Evolutionary conservation across 129 eudicot genomes (phyloP), one percentile per base, ranked within the genome.

Genomic region (Escallonia herrerae): DNA sequence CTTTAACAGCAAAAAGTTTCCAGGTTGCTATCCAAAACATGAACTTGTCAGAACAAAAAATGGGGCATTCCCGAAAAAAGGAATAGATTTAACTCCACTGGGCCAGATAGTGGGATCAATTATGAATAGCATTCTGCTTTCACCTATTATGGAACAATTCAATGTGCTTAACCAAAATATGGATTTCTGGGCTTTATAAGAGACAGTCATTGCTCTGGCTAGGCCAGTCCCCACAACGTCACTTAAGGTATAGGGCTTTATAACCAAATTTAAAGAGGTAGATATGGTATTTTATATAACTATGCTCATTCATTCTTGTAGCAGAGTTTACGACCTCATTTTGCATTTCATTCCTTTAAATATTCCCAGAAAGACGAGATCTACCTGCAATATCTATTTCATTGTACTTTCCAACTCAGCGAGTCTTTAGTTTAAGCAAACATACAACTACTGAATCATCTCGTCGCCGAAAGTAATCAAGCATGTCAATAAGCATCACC

Each of bases 51-150:
- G 58, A 56, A 61, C 63, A 67, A 61, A 5, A 46, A 67, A 74
- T 9, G 53, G 40, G 69, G 52, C 56, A 61, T 47, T 8, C 60
- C 47, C 38, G 52, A 40, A 61, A 53, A 49, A 71, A 53, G 56
- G 14, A 58, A 42, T 8, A 13, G 33, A 67, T 38, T 60, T 61
- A 47, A 55, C 40, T 15, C 45, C 38, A 5, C 4, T 53, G 66
- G 80, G 61, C 70, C 76, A 64, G 39, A 48, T 14, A 65, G 60
- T 49, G 60, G 60, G 59, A 56, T 56, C 67, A 66, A 50, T 74
- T 61, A 73, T 65, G 53, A 65, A 73, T 65, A 56, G 65, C 68
- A 63, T 63, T 63, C 48, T 63, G 56, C 40, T 63, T 63, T 40
- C 50, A 39, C 70, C 70, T 51, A 15, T 50, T 46, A 50, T n/a